These are phyloP conservation scores for Cyphellophora attinorum DNA, from an alignment of 2,329 filamentous ascomycete species.

Conservation along the genomic window DNA sequence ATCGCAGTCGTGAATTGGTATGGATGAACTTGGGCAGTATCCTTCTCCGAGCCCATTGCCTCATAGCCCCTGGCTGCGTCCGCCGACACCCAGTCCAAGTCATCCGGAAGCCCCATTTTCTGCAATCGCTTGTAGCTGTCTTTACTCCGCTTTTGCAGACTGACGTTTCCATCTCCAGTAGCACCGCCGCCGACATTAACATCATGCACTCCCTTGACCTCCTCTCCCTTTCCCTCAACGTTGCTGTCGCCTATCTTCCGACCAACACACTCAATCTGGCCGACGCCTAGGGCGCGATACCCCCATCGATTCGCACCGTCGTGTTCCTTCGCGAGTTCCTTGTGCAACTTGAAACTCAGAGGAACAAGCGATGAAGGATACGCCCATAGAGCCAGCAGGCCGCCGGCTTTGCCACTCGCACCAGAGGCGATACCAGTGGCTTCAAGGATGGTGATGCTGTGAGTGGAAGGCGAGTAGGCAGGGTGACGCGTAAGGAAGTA, in stretches of 20 bases:
- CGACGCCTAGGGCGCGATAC: slow-evolving; percentile 70
- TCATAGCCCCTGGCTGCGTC: slow-evolving; percentile 61
- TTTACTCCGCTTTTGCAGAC: slow-evolving; percentile 46
- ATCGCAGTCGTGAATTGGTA: slow-evolving; percentile 82
- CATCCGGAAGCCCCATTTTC: slow-evolving; percentile 58
- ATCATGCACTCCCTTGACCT: slow-evolving; percentile 16
- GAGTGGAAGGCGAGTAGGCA: slow-evolving; percentile 62
- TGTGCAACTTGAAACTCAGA: slow-evolving; percentile 74
- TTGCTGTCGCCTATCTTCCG: not conserved
- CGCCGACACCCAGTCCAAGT: slow-evolving; percentile 75
- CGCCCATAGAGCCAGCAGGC: slow-evolving; percentile 82
- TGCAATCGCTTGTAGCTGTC: slow-evolving; percentile 42
- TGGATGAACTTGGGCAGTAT: slow-evolving; percentile 90
- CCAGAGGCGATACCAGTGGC: slow-evolving; percentile 78
- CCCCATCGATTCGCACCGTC: slow-evolving; percentile 73
- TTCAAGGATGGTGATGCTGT: slow-evolving; percentile 79
- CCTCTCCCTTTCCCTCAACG: slow-evolving; percentile 19
- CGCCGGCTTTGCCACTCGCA: slow-evolving; percentile 89
- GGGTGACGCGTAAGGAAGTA: slow-evolving; percentile 86
- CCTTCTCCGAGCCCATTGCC: slow-evolving; percentile 69
- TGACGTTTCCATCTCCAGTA: slow-evolving; percentile 20
- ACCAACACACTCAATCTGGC: slow-evolving; percentile 49
- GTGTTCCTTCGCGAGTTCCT: slow-evolving; percentile 75
- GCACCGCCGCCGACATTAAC: slow-evolving; percentile 6
- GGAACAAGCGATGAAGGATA: slow-evolving; percentile 79